A percentile compares a stretch with the other conserved stretches of the same genome.
Evolutionary conservation across 192 early-diverging fungal genomes (phyloP).

Genomic region (Backusella australiensis): DNA sequence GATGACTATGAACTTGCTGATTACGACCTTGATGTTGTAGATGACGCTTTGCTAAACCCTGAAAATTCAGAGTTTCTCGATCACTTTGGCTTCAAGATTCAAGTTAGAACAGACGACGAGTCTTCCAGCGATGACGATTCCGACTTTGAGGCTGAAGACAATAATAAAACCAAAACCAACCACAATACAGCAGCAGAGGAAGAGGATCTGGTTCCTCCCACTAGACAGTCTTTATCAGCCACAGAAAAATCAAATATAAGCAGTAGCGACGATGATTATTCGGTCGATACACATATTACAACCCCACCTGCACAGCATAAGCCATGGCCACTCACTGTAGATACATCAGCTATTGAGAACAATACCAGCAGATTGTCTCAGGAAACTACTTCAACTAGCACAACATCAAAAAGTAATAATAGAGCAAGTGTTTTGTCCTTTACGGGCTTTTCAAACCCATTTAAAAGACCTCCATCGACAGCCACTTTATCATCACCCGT

Average conservation of each 20-base stretch:
- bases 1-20: constrained; percentile 17
- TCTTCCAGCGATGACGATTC: constrained; percentile 21
- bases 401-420: background rate
- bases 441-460: constrained; percentile 7
- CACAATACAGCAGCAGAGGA: background rate
- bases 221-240: background rate
- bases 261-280: constrained; percentile 22
- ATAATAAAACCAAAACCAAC: background rate
- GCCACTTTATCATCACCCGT: background rate
- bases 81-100: constrained; percentile 32
- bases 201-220: background rate
- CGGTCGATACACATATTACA: constrained; percentile 28
- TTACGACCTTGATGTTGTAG: constrained; percentile 32
- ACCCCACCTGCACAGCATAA: constrained; percentile 21
- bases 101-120: constrained; percentile 32
- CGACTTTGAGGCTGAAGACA: constrained; percentile 10
- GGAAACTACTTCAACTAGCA: background rate
- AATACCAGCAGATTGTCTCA: background rate
- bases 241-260: background rate
- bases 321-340: background rate
- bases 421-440: background rate
- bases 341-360: background rate
- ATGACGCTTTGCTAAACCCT: constrained; percentile 23
- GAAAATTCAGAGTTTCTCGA: constrained; percentile 16
- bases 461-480: background rate